Percentiles rank a stretch among this genome's conserved stretches.
Conservation (phyloP, 441 rosid genomes). For the Adansonia grandidieri region DNA sequence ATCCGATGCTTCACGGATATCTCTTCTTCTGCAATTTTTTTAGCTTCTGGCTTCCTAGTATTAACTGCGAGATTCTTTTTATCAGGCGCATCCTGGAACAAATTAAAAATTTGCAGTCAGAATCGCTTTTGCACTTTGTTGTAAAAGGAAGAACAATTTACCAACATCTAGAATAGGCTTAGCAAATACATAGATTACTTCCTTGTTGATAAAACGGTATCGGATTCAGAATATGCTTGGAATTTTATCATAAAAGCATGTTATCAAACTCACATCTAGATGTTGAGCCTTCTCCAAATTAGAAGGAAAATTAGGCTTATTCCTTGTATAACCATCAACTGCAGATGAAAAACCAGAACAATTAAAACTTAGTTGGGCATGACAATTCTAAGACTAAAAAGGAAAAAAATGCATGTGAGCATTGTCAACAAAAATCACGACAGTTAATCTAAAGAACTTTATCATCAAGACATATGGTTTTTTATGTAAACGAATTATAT, state of each 20-base stretch:
- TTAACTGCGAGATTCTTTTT: slow-evolving; percentile 15
- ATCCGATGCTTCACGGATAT: slow-evolving; percentile 35
- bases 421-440: not conserved
- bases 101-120: not conserved
- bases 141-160: not conserved
- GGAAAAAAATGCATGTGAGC: slow-evolving; percentile 3
- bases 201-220: not conserved
- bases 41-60: slow-evolving; percentile 27
- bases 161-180: not conserved
- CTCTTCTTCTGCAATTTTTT: slow-evolving; percentile 38
- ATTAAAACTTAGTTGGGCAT: not conserved
- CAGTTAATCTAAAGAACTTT: slow-evolving; percentile 5
- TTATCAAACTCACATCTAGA: slow-evolving; percentile 40
- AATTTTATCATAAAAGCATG: not conserved
- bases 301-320: slow-evolving; percentile 44
- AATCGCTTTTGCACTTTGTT: not conserved
- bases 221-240: not conserved
- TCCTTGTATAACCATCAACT: slow-evolving; percentile 47
- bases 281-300: slow-evolving; percentile 42
- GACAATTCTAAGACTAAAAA: not conserved
- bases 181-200: no score
- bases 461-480: not conserved
- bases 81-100: slow-evolving; percentile 38
- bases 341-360: slow-evolving; percentile 22
- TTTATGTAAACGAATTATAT: not conserved